Base-by-base conservation (phyloP, 192 early-diverging fungal genomes). In the Phlyctochytrium planicorne region DNA sequence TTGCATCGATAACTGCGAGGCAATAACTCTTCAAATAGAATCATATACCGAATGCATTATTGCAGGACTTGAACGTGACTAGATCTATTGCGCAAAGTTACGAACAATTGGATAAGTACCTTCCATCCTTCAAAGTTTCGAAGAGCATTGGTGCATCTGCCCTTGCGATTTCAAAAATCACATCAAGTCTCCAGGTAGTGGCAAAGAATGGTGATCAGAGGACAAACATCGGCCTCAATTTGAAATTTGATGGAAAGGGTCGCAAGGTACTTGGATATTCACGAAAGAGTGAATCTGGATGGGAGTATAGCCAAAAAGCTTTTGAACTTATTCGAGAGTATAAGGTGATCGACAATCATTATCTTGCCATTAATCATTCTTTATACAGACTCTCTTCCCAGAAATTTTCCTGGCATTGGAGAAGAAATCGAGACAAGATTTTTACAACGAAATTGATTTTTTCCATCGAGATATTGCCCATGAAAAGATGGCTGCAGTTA, bases 231-330 rank as follows among this genome's bases (percentile, higher is more conserved):
- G 97, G 97, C 1, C 80, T 98, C 33, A 89, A 89, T 65, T 82
- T 98, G 56, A 97, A 98, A 68, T 97, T 95, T 70, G 95, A 97
- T 55, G 83, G 81, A 4, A 90, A 91, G 69, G 83, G 87, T 52
- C 82, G 89, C 59, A 97, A 97, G 71, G 96, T 94, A 0, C 63
- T 92, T 2, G 96, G 95, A 1, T 96, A 95, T 72, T 87, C 93
- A 2, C 80, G 87, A 50, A 95, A 96, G 68, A 65, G 70, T 1
- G 85, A 88, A 25, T 79, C 75, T 30, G 83, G 84, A 16, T 98
- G 97, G 97, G 91, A 94, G 74, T 98, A 84, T 61, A 91, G 89
- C 32, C 76, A 83, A 60, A 88, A 85, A 60, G 95, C 95, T 0
- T 75, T 94, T 2, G 82, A 84, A 0, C 69, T 98, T 30, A 80